A percentile compares a stretch with the other conserved stretches of the same genome.
Evolutionary conservation across 2,329 filamentous ascomycete genomes (phyloP).

Genomic region (Orbilia ellipsospora): DNA sequence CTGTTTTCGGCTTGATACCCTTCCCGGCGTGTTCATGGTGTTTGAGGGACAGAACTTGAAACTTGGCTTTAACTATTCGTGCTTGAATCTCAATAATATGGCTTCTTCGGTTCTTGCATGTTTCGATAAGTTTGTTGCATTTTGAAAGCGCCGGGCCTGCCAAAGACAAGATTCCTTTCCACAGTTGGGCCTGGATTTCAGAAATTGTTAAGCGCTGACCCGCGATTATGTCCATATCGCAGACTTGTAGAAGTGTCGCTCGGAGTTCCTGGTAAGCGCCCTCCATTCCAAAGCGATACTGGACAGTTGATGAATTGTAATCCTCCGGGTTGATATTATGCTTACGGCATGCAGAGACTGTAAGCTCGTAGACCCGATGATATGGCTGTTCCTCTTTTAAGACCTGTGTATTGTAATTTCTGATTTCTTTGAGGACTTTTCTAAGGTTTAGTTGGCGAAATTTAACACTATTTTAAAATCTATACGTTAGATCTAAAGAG

Average conservation of each 20-base stretch:
- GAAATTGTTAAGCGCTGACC: background rate
- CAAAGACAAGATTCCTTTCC: background rate
- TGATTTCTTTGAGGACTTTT: background rate
- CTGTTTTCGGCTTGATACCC: constrained; percentile 13
- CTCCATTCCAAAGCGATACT: constrained; percentile 46
- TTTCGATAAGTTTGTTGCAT: constrained; percentile 10
- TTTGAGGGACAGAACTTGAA: constrained; percentile 4
- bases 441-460: background rate
- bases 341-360: constrained; percentile 16
- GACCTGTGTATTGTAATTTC: constrained; percentile 16
- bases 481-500: too few relatives aligned
- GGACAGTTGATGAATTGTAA: constrained; percentile 36
- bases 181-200: background rate
- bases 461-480: too few relatives aligned
- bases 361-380: constrained; percentile 46
- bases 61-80: constrained; percentile 23
- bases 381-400: constrained; percentile 40
- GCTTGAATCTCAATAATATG: constrained; percentile 30
- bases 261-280: constrained; percentile 45
- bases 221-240: constrained; percentile 41
- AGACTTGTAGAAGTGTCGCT: background rate
- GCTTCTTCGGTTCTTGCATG: constrained; percentile 16
- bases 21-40: background rate
- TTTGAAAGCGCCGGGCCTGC: background rate
- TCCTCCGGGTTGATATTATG: constrained; percentile 13